Conservation (phyloP, 768 basidiomycete species). For the Cystoderma amianthinum region DNA sequence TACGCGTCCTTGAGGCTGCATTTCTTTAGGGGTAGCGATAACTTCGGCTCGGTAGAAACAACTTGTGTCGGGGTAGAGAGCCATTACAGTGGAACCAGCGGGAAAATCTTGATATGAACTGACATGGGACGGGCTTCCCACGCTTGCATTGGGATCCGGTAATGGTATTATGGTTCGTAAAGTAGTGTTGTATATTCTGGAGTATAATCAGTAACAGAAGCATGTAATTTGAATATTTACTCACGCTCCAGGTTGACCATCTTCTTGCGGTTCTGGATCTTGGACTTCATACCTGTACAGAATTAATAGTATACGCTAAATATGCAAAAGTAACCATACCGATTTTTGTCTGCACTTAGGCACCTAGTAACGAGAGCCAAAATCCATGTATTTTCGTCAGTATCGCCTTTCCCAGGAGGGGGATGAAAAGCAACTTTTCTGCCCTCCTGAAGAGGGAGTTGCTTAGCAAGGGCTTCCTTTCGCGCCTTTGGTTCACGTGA, state of each 20-base stretch:
- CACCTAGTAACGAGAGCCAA: conserved; percentile 68
- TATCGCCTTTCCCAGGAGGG: conserved; percentile 45
- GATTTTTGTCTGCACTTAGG: conserved; percentile 66
- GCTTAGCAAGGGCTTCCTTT: conserved; percentile 52
- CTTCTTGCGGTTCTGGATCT: conserved; percentile 79
- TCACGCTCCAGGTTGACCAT: conserved; percentile 63
- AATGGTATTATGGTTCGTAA: conserved; percentile 71
- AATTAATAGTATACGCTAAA: neutral
- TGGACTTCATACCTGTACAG: conserved; percentile 72
- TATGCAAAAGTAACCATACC: conserved; percentile 26
- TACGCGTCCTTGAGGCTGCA: conserved; percentile 28
- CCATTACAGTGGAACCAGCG: conserved; percentile 70
- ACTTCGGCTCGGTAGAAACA: conserved; percentile 89
- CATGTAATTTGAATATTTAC: conserved; percentile 9
- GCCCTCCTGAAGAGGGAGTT: conserved; percentile 63
- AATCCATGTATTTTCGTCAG: conserved; percentile 68
- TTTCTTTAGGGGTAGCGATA: conserved; percentile 52
- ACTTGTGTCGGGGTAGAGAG: conserved; percentile 86
- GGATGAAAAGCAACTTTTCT: conserved; percentile 81
- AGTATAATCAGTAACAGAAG: conserved; percentile 4
- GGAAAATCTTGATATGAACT: conserved; percentile 68
- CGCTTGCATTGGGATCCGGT: conserved; percentile 60
- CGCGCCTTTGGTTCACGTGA: conserved; percentile 64
- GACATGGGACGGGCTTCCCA: conserved; percentile 55
- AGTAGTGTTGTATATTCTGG: conserved; percentile 63